Percentiles rank a stretch among this genome's conserved stretches.
These are phyloP conservation scores for Metschnikowia henanensis DNA, from an alignment of 805 yeast species.

Conservation along the genomic window DNA sequence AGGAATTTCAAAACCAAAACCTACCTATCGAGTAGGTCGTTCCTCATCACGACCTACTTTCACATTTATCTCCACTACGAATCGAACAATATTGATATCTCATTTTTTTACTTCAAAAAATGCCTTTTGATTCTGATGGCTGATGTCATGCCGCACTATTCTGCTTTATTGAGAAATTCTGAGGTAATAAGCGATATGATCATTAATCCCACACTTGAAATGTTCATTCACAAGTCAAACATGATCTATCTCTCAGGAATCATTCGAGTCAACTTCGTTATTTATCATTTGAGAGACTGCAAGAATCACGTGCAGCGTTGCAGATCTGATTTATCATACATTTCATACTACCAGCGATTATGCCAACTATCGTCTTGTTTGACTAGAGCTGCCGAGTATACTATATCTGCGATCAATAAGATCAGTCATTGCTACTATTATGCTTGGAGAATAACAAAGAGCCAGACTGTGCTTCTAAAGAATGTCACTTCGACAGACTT, in stretches of 20 bases:
- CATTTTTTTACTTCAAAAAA: conserved; percentile 18
- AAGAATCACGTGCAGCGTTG: conserved; percentile 21
- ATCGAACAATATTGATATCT: conserved; percentile 6
- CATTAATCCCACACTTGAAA: conserved; percentile 22
- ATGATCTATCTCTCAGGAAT: conserved; percentile 31
- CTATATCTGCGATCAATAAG: conserved; percentile 27
- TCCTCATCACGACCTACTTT: conserved; percentile 19
- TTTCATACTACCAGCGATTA: conserved; percentile 11
- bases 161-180: conserved; percentile 16
- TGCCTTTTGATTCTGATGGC: conserved; percentile 15
- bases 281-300: conserved; percentile 23
- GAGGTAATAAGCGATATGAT: conserved; percentile 23
- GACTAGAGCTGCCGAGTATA: conserved; percentile 26
- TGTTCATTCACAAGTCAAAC: conserved; percentile 32
- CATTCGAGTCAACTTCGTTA: conserved; percentile 29
- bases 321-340: conserved; percentile 8
- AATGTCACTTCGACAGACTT: conserved; percentile 33
- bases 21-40: conserved; percentile 16
- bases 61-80: conserved; percentile 21
- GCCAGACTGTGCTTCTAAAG: conserved; percentile 44
- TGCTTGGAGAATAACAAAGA: conserved; percentile 68
- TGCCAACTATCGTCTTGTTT: conserved; percentile 19
- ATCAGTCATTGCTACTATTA: conserved; percentile 60
- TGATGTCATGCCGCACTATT: conserved; percentile 23
- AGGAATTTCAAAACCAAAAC: conserved; percentile 19